These are phyloP conservation scores for Aspergillus sclerotioniger DNA, from an alignment of 495 filamentous ascomycete genomes.

Conservation along the genomic window DNA sequence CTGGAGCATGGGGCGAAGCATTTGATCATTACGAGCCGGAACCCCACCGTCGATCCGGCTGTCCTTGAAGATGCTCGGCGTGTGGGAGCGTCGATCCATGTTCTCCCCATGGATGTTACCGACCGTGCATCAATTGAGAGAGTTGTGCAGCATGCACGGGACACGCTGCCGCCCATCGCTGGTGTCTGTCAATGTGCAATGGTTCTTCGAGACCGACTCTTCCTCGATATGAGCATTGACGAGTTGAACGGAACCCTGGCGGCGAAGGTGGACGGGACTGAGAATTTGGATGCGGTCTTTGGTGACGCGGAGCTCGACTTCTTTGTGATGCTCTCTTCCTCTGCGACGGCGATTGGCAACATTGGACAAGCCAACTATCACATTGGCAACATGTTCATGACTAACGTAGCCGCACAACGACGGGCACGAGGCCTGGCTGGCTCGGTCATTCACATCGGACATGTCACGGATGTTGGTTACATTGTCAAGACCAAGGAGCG, in stretches of 20 bases:
- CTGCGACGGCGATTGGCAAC: constrained; percentile 51
- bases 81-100: background rate
- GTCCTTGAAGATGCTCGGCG: background rate
- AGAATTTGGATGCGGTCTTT: constrained; percentile 28
- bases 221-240: background rate
- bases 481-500: background rate
- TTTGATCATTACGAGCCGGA: constrained; percentile 5
- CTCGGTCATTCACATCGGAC: constrained; percentile 15
- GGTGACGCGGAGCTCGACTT: constrained; percentile 49
- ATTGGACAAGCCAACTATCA: constrained; percentile 58
- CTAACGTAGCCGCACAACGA: constrained; percentile 27
- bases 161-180: constrained; percentile 1
- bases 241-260: background rate
- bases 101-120: background rate
- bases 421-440: constrained; percentile 27
- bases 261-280: constrained; percentile 19
- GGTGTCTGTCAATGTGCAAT: constrained; percentile 1
- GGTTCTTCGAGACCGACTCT: background rate
- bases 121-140: background rate
- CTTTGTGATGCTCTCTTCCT: constrained; percentile 59
- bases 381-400: constrained; percentile 54
- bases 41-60: background rate
- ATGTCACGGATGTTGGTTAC: background rate
- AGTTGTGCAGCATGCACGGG: no score
- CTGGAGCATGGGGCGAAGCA: background rate